Evolutionary conservation across 1,139 yeast species (phyloP).

Genomic region (Candida glucosophila): DNA sequence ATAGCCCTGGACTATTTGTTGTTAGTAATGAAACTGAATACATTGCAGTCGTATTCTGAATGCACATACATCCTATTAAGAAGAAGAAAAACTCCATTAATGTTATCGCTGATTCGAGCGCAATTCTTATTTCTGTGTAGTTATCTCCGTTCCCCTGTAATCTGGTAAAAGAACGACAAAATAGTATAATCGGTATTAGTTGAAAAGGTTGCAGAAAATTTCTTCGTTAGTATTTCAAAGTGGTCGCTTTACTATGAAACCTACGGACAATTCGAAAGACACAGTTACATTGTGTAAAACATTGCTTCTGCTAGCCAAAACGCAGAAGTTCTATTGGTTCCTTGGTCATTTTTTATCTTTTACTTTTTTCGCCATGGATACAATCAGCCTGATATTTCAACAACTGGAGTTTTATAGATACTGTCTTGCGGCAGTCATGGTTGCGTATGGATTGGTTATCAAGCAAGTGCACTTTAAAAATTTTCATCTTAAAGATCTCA

Average conservation of each 20-base stretch:
- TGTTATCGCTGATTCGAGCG: too few relatives aligned
- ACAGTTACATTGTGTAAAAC: constrained; percentile 3
- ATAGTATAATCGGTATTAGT: too few relatives aligned
- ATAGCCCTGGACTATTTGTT: constrained; percentile 17
- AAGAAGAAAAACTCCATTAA: constrained; percentile 26
- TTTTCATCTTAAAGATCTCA: constrained; percentile 12
- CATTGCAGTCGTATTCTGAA: constrained; percentile 1
- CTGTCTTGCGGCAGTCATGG: constrained; percentile 32
- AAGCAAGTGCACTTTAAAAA: constrained; percentile 35
- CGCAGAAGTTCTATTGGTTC: constrained; percentile 49
- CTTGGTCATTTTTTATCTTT: constrained; percentile 37
- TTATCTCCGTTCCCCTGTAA: constrained; percentile 1
- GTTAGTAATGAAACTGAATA: constrained; percentile 3
- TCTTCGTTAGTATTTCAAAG: too few relatives aligned
- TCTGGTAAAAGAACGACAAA: too few relatives aligned
- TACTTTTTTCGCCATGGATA: constrained; percentile 21
- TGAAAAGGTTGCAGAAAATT: too few relatives aligned
- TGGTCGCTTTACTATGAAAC: too few relatives aligned
- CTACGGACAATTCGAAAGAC: constrained; percentile 1
- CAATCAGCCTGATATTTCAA: constrained; percentile 25
- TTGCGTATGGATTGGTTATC: constrained; percentile 40
- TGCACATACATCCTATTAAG: constrained; percentile 24
- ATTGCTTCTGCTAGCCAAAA: constrained; percentile 13
- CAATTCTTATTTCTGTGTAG: too few relatives aligned
- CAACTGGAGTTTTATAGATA: constrained; percentile 25